Conservation (phyloP, 192 early-diverging fungal species). For the Cetraspora pellucida region DNA sequence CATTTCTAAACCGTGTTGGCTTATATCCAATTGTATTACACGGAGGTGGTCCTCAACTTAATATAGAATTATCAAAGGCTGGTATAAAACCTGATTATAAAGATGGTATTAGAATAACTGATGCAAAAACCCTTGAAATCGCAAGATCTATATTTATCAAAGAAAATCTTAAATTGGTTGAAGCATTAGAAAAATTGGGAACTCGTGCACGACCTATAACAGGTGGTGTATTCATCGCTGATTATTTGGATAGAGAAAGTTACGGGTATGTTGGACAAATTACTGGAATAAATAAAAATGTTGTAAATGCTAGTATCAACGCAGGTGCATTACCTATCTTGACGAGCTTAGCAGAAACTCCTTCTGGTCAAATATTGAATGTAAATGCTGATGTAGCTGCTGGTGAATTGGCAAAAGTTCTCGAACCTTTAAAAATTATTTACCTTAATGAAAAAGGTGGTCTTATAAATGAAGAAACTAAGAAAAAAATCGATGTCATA, state of each 20-base stretch:
- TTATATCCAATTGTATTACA: conserved; percentile 98
- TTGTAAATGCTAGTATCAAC: conserved; percentile 90
- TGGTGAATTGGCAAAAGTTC: conserved; percentile 91
- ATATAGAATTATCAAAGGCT: conserved; percentile 85
- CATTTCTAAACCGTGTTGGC: conserved; percentile 96
- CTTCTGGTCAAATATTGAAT: conserved; percentile 95
- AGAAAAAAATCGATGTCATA: conserved; percentile 95
- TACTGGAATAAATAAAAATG: conserved; percentile 85
- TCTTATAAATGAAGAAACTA: conserved; percentile 90
- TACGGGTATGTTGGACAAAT: conserved; percentile 96
- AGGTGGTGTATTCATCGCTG: conserved; percentile 93
- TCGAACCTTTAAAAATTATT: conserved; percentile 97
- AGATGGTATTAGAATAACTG: conserved; percentile 97
- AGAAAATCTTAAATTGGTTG: conserved; percentile 97
- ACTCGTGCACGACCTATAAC: conserved; percentile 96
- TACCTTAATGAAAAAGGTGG: conserved; percentile 99
- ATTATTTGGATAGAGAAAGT: conserved; percentile 94
- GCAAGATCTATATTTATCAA: conserved; percentile 92
- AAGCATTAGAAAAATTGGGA: conserved; percentile 92
- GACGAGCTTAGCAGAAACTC: conserved; percentile 94
- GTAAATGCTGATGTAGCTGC: conserved; percentile 99
- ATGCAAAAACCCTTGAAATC: conserved; percentile 89
- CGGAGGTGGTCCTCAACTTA: conserved; percentile 97
- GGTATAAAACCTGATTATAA: conserved; percentile 93
- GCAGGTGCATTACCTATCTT: conserved; percentile 96